Percentiles rank a stretch among this genome's conserved stretches.
Conservation (phyloP, 176 grass and related monocot species). For the Oryza officinalis region DNA sequence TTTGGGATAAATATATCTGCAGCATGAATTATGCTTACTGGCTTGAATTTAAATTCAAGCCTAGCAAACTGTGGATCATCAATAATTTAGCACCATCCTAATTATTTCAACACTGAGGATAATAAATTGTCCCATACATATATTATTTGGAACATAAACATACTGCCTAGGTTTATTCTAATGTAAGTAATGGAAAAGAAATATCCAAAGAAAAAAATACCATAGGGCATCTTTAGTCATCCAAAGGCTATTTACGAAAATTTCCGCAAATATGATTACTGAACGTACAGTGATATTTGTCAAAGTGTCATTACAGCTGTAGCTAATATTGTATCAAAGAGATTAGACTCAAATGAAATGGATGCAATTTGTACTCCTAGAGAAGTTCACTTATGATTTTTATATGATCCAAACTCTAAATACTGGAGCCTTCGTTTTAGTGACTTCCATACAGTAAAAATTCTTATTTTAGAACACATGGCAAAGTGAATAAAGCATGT, state of each 20-base stretch:
- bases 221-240: background rate
- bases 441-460: background rate
- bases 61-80: background rate
- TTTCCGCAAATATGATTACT: background rate
- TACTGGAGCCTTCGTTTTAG: background rate
- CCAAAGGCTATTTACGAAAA: background rate
- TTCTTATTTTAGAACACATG: background rate
- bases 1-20: background rate
- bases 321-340: background rate
- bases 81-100: background rate
- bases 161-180: background rate
- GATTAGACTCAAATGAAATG: background rate
- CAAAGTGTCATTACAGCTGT: background rate
- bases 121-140: background rate
- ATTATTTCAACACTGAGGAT: background rate
- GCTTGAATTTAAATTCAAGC: background rate
- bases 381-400: no score
- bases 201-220: background rate
- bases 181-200: background rate
- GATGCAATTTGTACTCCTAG: no score
- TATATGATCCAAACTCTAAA: background rate
- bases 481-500: background rate
- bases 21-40: background rate
- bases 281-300: background rate
- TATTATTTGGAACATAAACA: background rate